phyloP scores from a whole-genome alignment of 2,329 filamentous ascomycete genomes.

The Nemania sp. region DNA sequence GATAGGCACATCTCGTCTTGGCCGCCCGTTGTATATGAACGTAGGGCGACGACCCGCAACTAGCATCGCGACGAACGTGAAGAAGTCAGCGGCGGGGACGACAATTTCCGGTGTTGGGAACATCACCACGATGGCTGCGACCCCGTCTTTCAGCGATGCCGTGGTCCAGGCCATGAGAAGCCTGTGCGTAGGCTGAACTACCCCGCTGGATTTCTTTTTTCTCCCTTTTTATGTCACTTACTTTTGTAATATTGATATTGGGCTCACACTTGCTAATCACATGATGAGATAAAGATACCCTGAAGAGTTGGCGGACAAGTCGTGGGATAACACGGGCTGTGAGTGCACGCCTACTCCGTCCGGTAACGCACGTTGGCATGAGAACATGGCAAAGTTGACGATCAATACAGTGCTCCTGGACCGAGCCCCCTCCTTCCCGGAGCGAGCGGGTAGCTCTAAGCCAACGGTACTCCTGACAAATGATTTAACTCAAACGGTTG shows the following conservation, averaged over 20 bases:
- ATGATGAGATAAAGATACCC: slow-evolving; percentile 68
- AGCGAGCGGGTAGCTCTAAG: slow-evolving; percentile 43
- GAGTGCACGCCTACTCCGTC: slow-evolving; percentile 37
- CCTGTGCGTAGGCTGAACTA: slow-evolving; percentile 61
- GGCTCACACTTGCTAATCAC: slow-evolving; percentile 5
- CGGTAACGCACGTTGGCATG: not conserved
- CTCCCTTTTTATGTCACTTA: not conserved
- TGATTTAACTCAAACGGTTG: slow-evolving; percentile 87
- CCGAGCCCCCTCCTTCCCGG: slow-evolving; percentile 58
- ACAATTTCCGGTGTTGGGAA: slow-evolving; percentile 6
- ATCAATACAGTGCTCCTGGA: slow-evolving; percentile 55
- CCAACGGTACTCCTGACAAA: slow-evolving; percentile 68
- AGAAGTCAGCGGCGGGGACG: not conserved
- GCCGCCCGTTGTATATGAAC: not conserved
- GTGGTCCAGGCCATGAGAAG: slow-evolving; percentile 80
- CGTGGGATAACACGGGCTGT: slow-evolving; percentile 92
- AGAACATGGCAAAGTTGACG: not conserved
- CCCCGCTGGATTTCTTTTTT: not conserved
- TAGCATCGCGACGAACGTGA: not conserved
- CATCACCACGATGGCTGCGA: slow-evolving; percentile 32
- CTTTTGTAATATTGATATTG: not conserved
- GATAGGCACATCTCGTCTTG: not conserved
- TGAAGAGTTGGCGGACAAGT: slow-evolving; percentile 82
- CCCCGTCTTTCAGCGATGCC: slow-evolving; percentile 50
- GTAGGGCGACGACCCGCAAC: not conserved